Conservation (phyloP, 2,329 filamentous ascomycete genomes). For the Tolypocladium tropicale region DNA sequence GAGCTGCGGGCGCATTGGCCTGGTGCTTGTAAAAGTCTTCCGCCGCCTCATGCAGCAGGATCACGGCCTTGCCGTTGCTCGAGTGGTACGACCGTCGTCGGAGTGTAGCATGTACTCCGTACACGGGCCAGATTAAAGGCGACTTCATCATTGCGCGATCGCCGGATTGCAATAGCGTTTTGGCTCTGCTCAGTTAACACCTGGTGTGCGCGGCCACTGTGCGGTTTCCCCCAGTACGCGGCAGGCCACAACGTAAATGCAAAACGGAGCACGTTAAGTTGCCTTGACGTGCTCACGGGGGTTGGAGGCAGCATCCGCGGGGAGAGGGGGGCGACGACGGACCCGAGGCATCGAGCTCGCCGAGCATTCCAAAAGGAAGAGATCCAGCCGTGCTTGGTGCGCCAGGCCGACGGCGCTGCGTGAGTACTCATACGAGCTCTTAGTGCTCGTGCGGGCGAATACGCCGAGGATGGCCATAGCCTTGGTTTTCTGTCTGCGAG, state of each 20-base stretch:
- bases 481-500: not conserved
- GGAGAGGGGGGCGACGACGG: not conserved
- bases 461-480: not conserved
- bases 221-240: not conserved
- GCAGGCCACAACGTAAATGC: not conserved
- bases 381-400: not conserved
- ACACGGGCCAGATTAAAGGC: too few species aligned
- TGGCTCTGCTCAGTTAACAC: too few species aligned
- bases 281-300: not conserved
- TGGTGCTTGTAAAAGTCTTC: too few species aligned
- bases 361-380: not conserved
- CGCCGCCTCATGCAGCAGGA: not conserved
- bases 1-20: too few species aligned
- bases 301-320: not conserved
- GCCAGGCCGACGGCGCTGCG: too few species aligned
- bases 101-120: too few species aligned
- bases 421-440: too few species aligned
- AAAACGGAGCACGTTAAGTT: not conserved
- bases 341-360: not conserved
- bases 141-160: too few species aligned
- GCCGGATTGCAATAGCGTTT: too few species aligned
- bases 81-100: too few species aligned
- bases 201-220: too few species aligned
- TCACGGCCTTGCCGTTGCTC: too few species aligned
- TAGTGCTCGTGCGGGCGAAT: not conserved